Conservation (phyloP, 192 early-diverging fungal species). For the Ambispora gerdemannii region DNA sequence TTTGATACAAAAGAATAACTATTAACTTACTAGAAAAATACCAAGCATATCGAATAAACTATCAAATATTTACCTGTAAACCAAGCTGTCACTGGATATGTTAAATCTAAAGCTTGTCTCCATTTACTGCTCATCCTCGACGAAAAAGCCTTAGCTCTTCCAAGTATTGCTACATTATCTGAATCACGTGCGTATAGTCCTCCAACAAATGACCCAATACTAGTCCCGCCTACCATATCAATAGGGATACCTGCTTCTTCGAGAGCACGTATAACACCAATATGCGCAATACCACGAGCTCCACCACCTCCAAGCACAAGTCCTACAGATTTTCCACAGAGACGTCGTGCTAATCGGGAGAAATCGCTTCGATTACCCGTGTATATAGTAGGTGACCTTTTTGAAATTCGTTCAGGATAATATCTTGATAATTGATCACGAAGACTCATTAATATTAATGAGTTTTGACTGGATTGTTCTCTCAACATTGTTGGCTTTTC, state of each 20-base stretch:
- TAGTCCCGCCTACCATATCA: conserved; percentile 97
- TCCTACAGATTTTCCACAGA: conserved; percentile 89
- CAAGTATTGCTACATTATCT: conserved; percentile 85
- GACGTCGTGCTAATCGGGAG: conserved; percentile 75
- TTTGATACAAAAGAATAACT: conserved; percentile 29
- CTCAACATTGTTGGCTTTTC: conserved; percentile 38
- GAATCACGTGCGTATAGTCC: conserved; percentile 89
- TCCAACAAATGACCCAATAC: conserved; percentile 93
- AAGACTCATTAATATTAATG: conserved; percentile 60
- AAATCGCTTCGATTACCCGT: conserved; percentile 48
- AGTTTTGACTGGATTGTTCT: conserved; percentile 47
- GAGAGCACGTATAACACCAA: conserved; percentile 89
- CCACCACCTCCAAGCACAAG: conserved; percentile 96
- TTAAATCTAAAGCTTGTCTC: conserved; percentile 89
- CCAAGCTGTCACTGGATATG: conserved; percentile 90
- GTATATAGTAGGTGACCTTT: conserved; percentile 33
- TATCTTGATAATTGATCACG: conserved; percentile 66
- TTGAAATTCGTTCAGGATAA: conserved; percentile 49
- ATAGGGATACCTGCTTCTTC: conserved; percentile 98
- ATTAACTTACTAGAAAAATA: conserved; percentile 14
- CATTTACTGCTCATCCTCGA: conserved; percentile 76
- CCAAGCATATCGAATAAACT: not conserved
- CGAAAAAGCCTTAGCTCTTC: conserved; percentile 81
- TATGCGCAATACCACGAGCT: conserved; percentile 89
- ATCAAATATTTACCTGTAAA: conserved; percentile 61